phyloP scores from a whole-genome alignment of 768 basidiomycete species.

The Sarcomyxa edulis region DNA sequence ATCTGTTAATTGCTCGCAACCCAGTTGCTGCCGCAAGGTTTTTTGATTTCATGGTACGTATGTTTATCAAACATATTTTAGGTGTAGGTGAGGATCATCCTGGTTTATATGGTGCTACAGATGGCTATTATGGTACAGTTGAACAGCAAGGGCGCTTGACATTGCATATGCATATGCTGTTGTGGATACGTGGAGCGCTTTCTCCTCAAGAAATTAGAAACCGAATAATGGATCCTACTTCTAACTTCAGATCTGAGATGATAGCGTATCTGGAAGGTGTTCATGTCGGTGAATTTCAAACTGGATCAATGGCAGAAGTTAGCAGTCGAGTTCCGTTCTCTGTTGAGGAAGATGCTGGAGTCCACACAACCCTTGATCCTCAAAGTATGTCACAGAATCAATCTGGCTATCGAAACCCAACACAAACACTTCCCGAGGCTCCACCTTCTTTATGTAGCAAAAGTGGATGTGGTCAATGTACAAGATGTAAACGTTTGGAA shows the following conservation, averaged over 20 bases:
- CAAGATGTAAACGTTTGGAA: background rate
- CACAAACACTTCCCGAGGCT: conserved; percentile 14
- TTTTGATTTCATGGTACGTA: conserved; percentile 17
- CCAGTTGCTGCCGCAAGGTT: conserved; percentile 23
- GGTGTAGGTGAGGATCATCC: conserved; percentile 11
- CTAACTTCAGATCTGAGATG: conserved; percentile 17
- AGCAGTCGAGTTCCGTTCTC: conserved; percentile 1
- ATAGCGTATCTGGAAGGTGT: conserved; percentile 23
- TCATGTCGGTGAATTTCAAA: conserved; percentile 25
- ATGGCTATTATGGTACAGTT: conserved; percentile 24
- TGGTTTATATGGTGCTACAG: conserved; percentile 23
- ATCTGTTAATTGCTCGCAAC: conserved; percentile 13
- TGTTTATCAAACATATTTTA: conserved; percentile 21
- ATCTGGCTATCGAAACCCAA: conserved; percentile 15
- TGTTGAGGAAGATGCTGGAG: no score
- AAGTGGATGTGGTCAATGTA: conserved; percentile 5
- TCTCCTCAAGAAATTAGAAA: conserved; percentile 29
- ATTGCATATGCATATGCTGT: conserved; percentile 30
- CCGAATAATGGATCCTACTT: conserved; percentile 13
- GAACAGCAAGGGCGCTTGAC: conserved; percentile 31
- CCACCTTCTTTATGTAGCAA: conserved; percentile 13
- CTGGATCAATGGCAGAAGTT: conserved; percentile 15
- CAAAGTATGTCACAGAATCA: background rate
- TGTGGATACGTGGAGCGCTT: conserved; percentile 25
- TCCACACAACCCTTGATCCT: no score